A percentile compares a stretch with the other conserved stretches of the same genome.
Evolutionary conservation across 371 early-diverging fungal genomes (phyloP).

Genomic region (Saksenaea oblongispora): DNA sequence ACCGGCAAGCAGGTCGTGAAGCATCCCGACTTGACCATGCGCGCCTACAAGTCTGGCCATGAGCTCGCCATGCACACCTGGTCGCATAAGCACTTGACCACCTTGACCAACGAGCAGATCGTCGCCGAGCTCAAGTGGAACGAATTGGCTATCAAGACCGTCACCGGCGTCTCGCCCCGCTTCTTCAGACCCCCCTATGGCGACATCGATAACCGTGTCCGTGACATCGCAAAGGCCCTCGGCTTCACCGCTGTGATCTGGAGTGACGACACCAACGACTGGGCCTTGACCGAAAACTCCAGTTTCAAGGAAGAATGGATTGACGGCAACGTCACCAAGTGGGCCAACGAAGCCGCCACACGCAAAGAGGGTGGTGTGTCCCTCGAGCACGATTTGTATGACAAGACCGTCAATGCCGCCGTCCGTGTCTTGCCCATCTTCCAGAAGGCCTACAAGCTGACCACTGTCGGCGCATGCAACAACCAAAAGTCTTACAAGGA

Average conservation of each 20-base stretch:
- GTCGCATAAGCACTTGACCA: constrained; percentile 64
- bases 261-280: constrained; percentile 50
- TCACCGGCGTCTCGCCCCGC: constrained; percentile 60
- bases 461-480: constrained; percentile 31
- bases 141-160: constrained; percentile 58
- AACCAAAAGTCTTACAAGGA: constrained; percentile 32
- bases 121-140: constrained; percentile 69
- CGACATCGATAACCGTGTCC: constrained; percentile 56
- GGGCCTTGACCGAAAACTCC: constrained; percentile 23
- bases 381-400: constrained; percentile 46
- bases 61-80: constrained; percentile 56
- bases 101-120: constrained; percentile 60
- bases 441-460: constrained; percentile 24
- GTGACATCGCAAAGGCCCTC: constrained; percentile 46
- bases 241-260: constrained; percentile 50
- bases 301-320: constrained; percentile 28
- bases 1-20: constrained; percentile 59
- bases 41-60: constrained; percentile 50
- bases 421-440: constrained; percentile 36
- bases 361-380: constrained; percentile 39
- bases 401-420: constrained; percentile 40
- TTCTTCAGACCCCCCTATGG: constrained; percentile 66
- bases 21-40: constrained; percentile 52
- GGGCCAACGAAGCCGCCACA: constrained; percentile 32
- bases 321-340: constrained; percentile 38